Percentiles rank a stretch among this genome's conserved stretches.
Conservation (phyloP, 2,329 filamentous ascomycete species). For the Claviceps fusiformis region DNA sequence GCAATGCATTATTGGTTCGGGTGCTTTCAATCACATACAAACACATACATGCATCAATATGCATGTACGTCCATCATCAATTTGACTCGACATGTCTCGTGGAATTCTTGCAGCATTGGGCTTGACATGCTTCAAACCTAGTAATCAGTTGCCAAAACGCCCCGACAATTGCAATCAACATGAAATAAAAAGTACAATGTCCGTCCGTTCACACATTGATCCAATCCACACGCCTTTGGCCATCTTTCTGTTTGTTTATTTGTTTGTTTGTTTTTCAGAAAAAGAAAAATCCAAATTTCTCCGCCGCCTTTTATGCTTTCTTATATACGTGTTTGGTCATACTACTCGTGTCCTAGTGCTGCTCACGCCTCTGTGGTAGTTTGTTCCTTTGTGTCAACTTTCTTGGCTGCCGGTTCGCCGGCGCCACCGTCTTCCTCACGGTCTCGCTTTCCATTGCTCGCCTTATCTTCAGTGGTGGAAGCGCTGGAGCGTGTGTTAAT, state of each 20-base stretch:
- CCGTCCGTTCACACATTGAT: not conserved
- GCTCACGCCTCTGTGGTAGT: slow-evolving; percentile 6
- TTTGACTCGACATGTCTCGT: not conserved
- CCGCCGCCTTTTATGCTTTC: no score
- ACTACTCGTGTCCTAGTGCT: not conserved
- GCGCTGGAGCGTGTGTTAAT: slow-evolving; percentile 11
- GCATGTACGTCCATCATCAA: no score
- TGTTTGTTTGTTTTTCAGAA: no score
- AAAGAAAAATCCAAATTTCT: no score
- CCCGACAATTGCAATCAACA: not conserved
- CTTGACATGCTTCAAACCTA: not conserved
- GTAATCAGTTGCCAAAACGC: slow-evolving; percentile 2
- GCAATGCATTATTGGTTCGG: no score
- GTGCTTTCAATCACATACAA: no score
- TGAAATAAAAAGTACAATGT: not conserved
- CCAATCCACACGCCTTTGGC: not conserved
- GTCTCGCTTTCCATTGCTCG: slow-evolving; percentile 36
- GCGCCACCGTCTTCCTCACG: slow-evolving; percentile 35
- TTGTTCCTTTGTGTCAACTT: slow-evolving; percentile 41
- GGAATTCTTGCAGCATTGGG: not conserved
- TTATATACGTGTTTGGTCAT: not conserved
- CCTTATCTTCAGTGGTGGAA: slow-evolving; percentile 24
- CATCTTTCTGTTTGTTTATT: not conserved
- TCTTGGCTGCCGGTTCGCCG: slow-evolving; percentile 43
- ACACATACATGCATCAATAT: no score